A percentile compares a stretch with the other conserved stretches of the same genome.
phyloP scores from a whole-genome alignment of 495 filamentous ascomycete species.

The Penicillium bialowiezense region DNA sequence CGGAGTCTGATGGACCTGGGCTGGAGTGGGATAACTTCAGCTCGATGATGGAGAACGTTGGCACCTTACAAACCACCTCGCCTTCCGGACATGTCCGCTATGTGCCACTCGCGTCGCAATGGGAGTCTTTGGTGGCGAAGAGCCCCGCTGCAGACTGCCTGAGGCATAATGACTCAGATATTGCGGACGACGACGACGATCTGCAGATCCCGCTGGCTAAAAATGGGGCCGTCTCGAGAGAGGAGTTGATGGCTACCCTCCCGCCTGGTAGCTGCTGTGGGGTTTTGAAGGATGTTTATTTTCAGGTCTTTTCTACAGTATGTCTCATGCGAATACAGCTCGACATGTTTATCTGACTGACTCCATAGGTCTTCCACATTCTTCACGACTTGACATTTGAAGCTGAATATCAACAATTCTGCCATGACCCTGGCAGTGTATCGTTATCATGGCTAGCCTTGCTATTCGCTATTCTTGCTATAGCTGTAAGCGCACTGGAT shows the following conservation, averaged over 20 bases:
- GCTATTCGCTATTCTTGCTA: slow-evolving; percentile 42
- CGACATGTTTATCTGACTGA: neutral
- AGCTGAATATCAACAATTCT: slow-evolving; percentile 45
- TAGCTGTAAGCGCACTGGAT: slow-evolving; percentile 44
- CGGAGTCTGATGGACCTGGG: slow-evolving; percentile 26
- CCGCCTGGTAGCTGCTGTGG: slow-evolving; percentile 40
- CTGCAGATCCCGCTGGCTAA: slow-evolving; percentile 32
- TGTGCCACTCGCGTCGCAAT: slow-evolving; percentile 35
- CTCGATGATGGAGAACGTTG: slow-evolving; percentile 25
- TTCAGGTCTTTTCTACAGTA: slow-evolving; percentile 41
- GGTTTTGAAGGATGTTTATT: slow-evolving; percentile 38
- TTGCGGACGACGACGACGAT: slow-evolving; percentile 39
- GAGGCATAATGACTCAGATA: slow-evolving; percentile 27
- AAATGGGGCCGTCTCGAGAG: slow-evolving; percentile 26
- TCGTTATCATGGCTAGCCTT: slow-evolving; percentile 43
- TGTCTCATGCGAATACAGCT: too few relatives aligned
- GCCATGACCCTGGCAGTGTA: slow-evolving; percentile 39
- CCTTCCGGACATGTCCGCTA: slow-evolving; percentile 42
- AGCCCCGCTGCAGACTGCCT: slow-evolving; percentile 28
- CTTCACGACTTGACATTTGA: slow-evolving; percentile 49
- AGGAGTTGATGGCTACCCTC: slow-evolving; percentile 33
- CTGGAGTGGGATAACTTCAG: slow-evolving; percentile 18
- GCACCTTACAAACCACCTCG: slow-evolving; percentile 32
- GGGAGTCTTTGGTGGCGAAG: slow-evolving; percentile 31
- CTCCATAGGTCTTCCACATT: slow-evolving; percentile 36